These are phyloP conservation scores for Parathielavia appendiculata DNA, from an alignment of 495 filamentous ascomycete species.

Conservation along the genomic window DNA sequence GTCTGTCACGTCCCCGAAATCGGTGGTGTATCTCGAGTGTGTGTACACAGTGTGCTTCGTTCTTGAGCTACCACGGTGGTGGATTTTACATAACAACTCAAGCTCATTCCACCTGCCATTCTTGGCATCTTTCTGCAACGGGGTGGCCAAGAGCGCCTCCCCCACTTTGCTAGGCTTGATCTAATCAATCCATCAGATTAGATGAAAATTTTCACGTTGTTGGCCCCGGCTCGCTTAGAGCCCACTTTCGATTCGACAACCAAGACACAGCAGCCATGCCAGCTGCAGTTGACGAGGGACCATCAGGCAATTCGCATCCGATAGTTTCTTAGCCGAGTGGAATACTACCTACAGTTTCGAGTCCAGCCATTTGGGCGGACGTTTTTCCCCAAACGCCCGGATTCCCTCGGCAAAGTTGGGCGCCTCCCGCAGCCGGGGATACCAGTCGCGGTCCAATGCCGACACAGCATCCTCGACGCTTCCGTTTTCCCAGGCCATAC, in stretches of 20 bases:
- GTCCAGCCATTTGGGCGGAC: slow-evolving; percentile 50
- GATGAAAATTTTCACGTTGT: slow-evolving; percentile 14
- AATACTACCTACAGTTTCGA: slow-evolving; percentile 18
- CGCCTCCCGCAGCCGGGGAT: slow-evolving; percentile 46
- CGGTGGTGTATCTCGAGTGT: not conserved
- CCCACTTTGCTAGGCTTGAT: slow-evolving; percentile 4
- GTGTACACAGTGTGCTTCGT: slow-evolving; percentile 9
- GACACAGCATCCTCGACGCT: slow-evolving; percentile 59
- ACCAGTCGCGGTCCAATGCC: slow-evolving; percentile 52
- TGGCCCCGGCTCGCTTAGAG: slow-evolving; percentile 11
- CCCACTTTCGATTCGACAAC: not conserved
- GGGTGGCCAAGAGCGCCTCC: not conserved
- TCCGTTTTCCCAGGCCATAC: slow-evolving; percentile 59
- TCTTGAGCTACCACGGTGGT: slow-evolving; percentile 2
- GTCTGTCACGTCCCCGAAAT: not conserved
- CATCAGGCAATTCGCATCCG: slow-evolving; percentile 10
- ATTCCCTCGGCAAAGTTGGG: slow-evolving; percentile 62
- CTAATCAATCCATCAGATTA: slow-evolving; percentile 26
- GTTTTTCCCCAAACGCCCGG: slow-evolving; percentile 61
- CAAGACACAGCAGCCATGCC: not conserved
- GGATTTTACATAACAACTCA: slow-evolving; percentile 1
- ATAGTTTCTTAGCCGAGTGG: not conserved
- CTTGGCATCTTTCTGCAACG: not conserved
- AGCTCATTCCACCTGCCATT: not conserved
- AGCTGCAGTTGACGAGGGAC: not conserved